Percentiles rank a stretch among this genome's conserved stretches.
phyloP scores from a whole-genome alignment of 2,329 filamentous ascomycete genomes.

The Cercospora janseana region DNA sequence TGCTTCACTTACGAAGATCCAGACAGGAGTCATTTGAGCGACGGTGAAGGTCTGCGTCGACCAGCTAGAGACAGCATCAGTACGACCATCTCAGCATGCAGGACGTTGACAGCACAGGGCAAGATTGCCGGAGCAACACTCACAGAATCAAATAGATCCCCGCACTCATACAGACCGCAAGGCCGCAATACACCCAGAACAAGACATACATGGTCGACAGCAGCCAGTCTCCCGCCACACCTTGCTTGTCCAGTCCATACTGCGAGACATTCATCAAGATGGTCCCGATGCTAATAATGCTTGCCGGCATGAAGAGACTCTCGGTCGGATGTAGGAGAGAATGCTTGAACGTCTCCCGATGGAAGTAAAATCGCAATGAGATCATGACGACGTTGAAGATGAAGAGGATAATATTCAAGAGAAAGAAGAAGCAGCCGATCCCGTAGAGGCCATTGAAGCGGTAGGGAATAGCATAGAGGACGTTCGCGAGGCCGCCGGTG shows the following conservation, averaged over 20 bases:
- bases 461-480: slow-evolving; percentile 51
- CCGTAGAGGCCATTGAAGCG: slow-evolving; percentile 47
- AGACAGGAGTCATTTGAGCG: slow-evolving; percentile 80
- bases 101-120: neutral
- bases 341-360: slow-evolving; percentile 66
- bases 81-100: neutral
- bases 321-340: slow-evolving; percentile 77
- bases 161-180: slow-evolving; percentile 67
- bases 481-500: slow-evolving; percentile 53
- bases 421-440: slow-evolving; percentile 51
- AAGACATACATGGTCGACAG: slow-evolving; percentile 59
- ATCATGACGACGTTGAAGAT: slow-evolving; percentile 69
- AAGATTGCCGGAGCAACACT: slow-evolving; percentile 37
- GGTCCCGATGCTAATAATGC: slow-evolving; percentile 63
- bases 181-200: slow-evolving; percentile 71
- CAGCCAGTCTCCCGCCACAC: slow-evolving; percentile 57
- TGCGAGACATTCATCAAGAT: slow-evolving; percentile 68
- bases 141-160: slow-evolving; percentile 73
- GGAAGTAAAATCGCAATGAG: slow-evolving; percentile 64
- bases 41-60: slow-evolving; percentile 68
- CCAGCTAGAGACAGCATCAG: slow-evolving; percentile 49
- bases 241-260: slow-evolving; percentile 55
- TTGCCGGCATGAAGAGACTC: slow-evolving; percentile 71
- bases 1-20: no score
- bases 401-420: slow-evolving; percentile 58